Base-by-base conservation (phyloP, 129 eudicot genomes). In the Flaveria ramosissima region DNA sequence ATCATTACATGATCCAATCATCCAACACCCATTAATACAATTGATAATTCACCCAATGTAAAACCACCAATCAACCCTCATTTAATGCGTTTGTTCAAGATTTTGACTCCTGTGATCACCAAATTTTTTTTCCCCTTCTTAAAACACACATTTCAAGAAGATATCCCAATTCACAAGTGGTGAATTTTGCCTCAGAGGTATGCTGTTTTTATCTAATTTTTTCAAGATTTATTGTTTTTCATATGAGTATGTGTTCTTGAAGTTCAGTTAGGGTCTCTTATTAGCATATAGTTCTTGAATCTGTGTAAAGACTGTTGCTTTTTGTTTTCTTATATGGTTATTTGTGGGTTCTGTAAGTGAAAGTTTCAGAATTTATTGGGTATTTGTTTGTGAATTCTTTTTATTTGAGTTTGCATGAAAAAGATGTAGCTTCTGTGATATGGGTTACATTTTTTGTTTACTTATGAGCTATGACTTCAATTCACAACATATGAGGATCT, bases 1-100 rank as follows among this genome's bases (percentile, higher is more conserved):
- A 52, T 81, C 77, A 41, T 50, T 55, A 51, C 57, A 43, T 80
- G 77, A 68, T 81, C 80, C 79, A 80, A 24, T 36, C 21, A 64
- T 24, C 43, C 83, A 71, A 66, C 76, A 15, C 68, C 74, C 20
- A 73, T 57, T 45, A 20, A 13, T 6, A 13, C 30, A 50, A 50
- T 15, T n/a, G n/a, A 13, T 2, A 32, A 64, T 26, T 26, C 78
- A 36, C 72, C 70, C 59, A 63, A 59, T 41, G 56, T 43, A 56
- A 45, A 21, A 60, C 80, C 83, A 60, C 80, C 83, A 59, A 56
- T 56, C 15, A 57, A 57, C 30, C 74, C 24, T 57, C 62, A 60
- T 41, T 75, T 61, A 20, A 63, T 70, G 41, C 52, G 7, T 68
- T 43, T 10, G 48, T 62, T 53, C 23, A 76, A 63, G 42, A 39